These are phyloP conservation scores for Atkinsonella texensis DNA, from an alignment of 2,329 filamentous ascomycete genomes.

Conservation along the genomic window DNA sequence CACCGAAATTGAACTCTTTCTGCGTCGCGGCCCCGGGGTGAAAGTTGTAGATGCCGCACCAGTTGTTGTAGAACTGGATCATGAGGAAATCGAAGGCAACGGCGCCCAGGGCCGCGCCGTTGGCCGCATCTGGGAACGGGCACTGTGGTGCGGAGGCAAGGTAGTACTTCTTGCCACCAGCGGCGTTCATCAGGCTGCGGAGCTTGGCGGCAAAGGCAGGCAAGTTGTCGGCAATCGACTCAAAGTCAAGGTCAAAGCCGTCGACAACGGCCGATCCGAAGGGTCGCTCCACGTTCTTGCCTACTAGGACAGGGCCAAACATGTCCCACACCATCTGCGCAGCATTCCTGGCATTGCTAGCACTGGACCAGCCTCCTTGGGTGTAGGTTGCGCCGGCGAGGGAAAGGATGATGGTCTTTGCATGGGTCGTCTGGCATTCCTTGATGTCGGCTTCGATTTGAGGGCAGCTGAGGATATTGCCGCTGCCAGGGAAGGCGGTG, in stretches of 20 bases:
- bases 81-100: slow-evolving; percentile 48
- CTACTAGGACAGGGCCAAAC: slow-evolving; percentile 46
- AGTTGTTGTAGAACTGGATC: slow-evolving; percentile 61
- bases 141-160: slow-evolving; percentile 59
- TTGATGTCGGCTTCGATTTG: slow-evolving; percentile 47
- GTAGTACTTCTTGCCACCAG: slow-evolving; percentile 43
- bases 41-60: slow-evolving; percentile 46
- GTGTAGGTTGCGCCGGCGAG: slow-evolving; percentile 60
- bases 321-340: slow-evolving; percentile 58
- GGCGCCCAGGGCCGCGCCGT: slow-evolving; percentile 42
- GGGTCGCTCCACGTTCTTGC: slow-evolving; percentile 41
- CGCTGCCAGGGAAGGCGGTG: slow-evolving; percentile 34
- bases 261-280: slow-evolving; percentile 25
- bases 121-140: slow-evolving; percentile 49
- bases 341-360: slow-evolving; percentile 36
- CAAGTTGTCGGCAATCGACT: slow-evolving; percentile 47
- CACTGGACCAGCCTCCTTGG: slow-evolving; percentile 52
- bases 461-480: slow-evolving; percentile 38
- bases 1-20: slow-evolving; percentile 47
- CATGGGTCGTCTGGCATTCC: slow-evolving; percentile 46
- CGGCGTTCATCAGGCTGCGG: slow-evolving; percentile 40
- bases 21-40: slow-evolving; percentile 28
- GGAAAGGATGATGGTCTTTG: slow-evolving; percentile 62
- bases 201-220: slow-evolving; percentile 47
- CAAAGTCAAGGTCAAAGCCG: slow-evolving; percentile 70